phyloP scores from a whole-genome alignment of 2,329 filamentous ascomycete species.

The Sordariomycetes sp. region DNA sequence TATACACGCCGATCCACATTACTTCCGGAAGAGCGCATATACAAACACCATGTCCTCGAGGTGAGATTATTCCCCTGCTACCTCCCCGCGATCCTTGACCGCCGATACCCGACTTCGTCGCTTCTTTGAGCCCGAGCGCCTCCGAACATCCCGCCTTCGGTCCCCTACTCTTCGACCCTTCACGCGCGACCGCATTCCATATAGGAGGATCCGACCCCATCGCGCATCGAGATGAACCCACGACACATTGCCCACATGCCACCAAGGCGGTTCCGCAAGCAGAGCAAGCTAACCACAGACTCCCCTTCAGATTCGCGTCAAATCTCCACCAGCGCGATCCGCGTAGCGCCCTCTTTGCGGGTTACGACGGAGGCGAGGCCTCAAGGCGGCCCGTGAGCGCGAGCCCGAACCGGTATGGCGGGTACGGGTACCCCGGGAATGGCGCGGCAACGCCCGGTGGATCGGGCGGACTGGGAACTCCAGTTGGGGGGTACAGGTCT shows the following conservation, averaged over 20 bases:
- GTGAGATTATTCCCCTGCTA: background rate
- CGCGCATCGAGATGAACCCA: background rate
- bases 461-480: constrained; percentile 11
- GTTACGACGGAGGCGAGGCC: constrained; percentile 43
- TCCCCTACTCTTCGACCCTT: too few relatives aligned
- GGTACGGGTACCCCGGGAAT: constrained; percentile 28
- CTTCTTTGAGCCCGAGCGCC: background rate
- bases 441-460: constrained; percentile 6
- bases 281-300: background rate
- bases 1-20: background rate
- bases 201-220: too few relatives aligned
- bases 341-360: constrained; percentile 61
- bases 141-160: too few relatives aligned
- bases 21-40: background rate
- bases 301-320: constrained; percentile 46
- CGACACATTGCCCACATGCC: background rate
- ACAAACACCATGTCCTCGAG: constrained; percentile 1
- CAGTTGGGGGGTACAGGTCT: constrained; percentile 35
- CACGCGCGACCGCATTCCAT: too few relatives aligned
- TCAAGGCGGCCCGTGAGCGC: constrained; percentile 26
- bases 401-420: constrained; percentile 28
- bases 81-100: background rate
- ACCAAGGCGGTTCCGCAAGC: background rate
- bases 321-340: constrained; percentile 62
- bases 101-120: background rate